These are phyloP conservation scores for Hymenoscyphus repandus DNA, from an alignment of 2,329 filamentous ascomycete genomes.

Conservation along the genomic window DNA sequence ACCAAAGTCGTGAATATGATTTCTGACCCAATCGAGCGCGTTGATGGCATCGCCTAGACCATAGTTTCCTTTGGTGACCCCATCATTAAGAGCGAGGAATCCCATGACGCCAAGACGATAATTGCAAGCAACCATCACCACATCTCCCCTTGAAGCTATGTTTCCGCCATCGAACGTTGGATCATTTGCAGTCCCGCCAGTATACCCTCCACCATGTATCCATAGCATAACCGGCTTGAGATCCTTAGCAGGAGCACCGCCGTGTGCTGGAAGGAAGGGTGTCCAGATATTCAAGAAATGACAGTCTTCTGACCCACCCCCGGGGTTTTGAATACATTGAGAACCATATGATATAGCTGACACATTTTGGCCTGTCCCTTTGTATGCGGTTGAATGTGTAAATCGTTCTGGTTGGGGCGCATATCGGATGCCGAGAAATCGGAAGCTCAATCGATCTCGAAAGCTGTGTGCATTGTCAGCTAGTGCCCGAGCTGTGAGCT, in stretches of 20 bases:
- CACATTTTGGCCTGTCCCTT: slow-evolving; percentile 36
- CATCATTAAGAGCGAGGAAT: slow-evolving; percentile 42
- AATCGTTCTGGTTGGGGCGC: slow-evolving; percentile 22
- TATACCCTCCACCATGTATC: slow-evolving; percentile 32
- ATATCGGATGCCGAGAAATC: slow-evolving; percentile 23
- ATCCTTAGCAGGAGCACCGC: slow-evolving; percentile 4
- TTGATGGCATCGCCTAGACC: slow-evolving; percentile 37
- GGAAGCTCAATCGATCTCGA: slow-evolving; percentile 45
- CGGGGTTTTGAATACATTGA: slow-evolving; percentile 38
- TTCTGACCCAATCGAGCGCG: slow-evolving; percentile 32
- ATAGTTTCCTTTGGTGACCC: slow-evolving; percentile 41
- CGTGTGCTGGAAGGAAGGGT: slow-evolving; percentile 35
- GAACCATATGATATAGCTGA: slow-evolving; percentile 39
- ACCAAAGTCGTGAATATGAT: slow-evolving; percentile 32
- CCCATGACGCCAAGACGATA: slow-evolving; percentile 43
- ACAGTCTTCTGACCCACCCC: slow-evolving; percentile 44
- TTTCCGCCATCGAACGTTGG: slow-evolving; percentile 22
- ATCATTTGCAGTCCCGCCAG: slow-evolving; percentile 16
- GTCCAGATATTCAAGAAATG: slow-evolving; percentile 50
- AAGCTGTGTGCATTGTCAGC: slow-evolving; percentile 11
- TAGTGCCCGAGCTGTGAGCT: neutral
- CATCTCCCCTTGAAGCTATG: slow-evolving; percentile 21
- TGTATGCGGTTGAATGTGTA: slow-evolving; percentile 40
- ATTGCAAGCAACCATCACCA: slow-evolving; percentile 28
- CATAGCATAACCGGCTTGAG: slow-evolving; percentile 32